These are phyloP conservation scores for Chlamydomonas applanata DNA, from an alignment of 139 green algal genomes.

Conservation along the genomic window DNA sequence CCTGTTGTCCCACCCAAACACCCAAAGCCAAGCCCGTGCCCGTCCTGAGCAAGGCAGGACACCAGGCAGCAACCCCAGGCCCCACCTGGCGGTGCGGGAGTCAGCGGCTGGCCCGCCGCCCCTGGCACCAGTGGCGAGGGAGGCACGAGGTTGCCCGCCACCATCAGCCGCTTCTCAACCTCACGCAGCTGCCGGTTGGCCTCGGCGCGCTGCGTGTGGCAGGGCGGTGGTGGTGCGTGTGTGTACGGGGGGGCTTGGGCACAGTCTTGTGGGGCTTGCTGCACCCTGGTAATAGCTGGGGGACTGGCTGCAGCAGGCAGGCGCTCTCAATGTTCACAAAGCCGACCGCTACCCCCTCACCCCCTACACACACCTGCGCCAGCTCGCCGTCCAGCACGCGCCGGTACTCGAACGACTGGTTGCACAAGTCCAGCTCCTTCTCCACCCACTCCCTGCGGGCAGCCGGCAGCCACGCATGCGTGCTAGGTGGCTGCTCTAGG, in stretches of 20 bases:
- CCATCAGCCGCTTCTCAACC: slow-evolving; percentile 62
- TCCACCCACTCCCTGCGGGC: slow-evolving; percentile 73
- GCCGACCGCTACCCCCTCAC: too few species aligned
- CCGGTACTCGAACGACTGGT: slow-evolving; percentile 51
- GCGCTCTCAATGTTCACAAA: too few species aligned
- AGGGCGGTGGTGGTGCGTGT: too few species aligned
- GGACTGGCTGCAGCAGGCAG: too few species aligned
- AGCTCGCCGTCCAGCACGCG: slow-evolving; percentile 80
- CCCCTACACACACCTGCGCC: slow-evolving; percentile 33
- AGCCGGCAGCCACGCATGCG: slow-evolving; percentile 34
- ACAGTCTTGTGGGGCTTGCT: too few species aligned
- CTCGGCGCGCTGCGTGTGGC: slow-evolving; percentile 34
- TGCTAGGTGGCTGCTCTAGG: slow-evolving; percentile 46
- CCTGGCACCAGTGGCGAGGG: slow-evolving; percentile 36
- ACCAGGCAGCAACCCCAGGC: too few species aligned
- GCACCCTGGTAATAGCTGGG: too few species aligned
- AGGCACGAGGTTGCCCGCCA: slow-evolving; percentile 42
- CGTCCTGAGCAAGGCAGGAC: too few species aligned
- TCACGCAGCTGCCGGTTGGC: slow-evolving; percentile 25
- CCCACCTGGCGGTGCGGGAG: not conserved
- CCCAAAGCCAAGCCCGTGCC: too few species aligned
- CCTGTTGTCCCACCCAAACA: too few species aligned
- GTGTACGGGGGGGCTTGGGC: too few species aligned
- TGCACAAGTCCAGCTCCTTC: slow-evolving; percentile 74
- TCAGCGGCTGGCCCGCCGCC: not conserved